Evolutionary conservation across 2,329 filamentous ascomycete genomes (phyloP).

Genomic region (Talaromyces sp.): DNA sequence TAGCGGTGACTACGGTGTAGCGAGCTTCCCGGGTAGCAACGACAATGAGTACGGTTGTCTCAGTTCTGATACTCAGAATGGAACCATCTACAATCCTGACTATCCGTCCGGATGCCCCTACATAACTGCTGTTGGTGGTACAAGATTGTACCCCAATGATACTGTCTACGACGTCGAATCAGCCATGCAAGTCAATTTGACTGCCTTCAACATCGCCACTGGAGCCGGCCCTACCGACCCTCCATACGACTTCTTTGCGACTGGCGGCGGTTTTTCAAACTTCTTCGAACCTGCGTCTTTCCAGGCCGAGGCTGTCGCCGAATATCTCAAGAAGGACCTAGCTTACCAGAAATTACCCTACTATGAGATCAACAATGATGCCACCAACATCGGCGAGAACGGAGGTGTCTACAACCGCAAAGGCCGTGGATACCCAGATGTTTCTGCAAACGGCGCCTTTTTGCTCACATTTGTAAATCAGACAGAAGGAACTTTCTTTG

Average conservation of each 20-base stretch:
- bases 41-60: slow-evolving; percentile 30
- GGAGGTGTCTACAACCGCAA: slow-evolving; percentile 16
- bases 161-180: slow-evolving; percentile 14
- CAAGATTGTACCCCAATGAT: slow-evolving; percentile 15
- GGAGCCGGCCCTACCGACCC: slow-evolving; percentile 27
- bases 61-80: slow-evolving; percentile 11
- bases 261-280: slow-evolving; percentile 47
- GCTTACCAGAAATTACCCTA: slow-evolving; percentile 12
- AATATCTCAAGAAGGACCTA: slow-evolving; percentile 30
- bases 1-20: slow-evolving; percentile 29
- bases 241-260: slow-evolving; percentile 28
- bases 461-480: slow-evolving; percentile 14
- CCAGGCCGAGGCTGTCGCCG: slow-evolving; percentile 39
- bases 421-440: slow-evolving; percentile 17
- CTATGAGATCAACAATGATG: slow-evolving; percentile 9
- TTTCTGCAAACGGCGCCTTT: slow-evolving; percentile 14
- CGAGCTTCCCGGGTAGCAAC: slow-evolving; percentile 35
- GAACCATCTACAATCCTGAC: slow-evolving; percentile 47
- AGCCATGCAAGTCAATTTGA: slow-evolving; percentile 16
- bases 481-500: slow-evolving; percentile 9
- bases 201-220: slow-evolving; percentile 21
- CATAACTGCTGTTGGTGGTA: slow-evolving; percentile 46
- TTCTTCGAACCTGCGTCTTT: slow-evolving; percentile 44
- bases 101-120: slow-evolving; percentile 53
- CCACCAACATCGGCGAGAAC: slow-evolving; percentile 9